Evolutionary conservation across 192 early-diverging fungal species (phyloP).

Genomic region (Chytriomyces sp.): DNA sequence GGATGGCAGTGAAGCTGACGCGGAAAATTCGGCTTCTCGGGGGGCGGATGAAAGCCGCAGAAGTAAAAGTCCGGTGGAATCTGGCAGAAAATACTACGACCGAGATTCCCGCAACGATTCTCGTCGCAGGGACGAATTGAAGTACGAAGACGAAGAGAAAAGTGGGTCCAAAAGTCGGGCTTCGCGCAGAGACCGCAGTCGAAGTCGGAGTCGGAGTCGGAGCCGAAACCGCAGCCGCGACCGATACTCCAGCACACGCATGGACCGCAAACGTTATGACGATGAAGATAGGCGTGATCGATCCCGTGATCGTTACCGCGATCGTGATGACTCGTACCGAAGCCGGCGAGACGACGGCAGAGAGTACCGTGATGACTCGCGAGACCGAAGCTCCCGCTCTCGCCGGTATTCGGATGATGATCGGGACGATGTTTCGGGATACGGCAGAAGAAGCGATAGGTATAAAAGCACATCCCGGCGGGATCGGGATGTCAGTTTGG

Average conservation of each 20-base stretch:
- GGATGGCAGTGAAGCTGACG: no score
- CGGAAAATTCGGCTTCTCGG: no score
- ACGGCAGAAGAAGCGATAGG: slow-evolving; percentile 5
- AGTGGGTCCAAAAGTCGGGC: neutral
- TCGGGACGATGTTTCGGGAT: neutral
- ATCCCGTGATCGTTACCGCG: slow-evolving; percentile 12
- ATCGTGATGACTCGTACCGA: neutral
- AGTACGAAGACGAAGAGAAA: neutral
- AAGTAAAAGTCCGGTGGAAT: no score
- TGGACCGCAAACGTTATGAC: neutral
- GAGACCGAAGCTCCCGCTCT: neutral
- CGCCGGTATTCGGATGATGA: neutral
- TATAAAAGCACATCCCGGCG: neutral
- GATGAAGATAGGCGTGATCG: neutral
- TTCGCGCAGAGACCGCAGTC: no score
- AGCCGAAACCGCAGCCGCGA: slow-evolving; percentile 37
- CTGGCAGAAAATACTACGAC: no score
- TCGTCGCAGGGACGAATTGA: no score
- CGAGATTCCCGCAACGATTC: no score
- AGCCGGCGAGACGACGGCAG: slow-evolving; percentile 7
- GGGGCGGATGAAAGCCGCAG: no score
- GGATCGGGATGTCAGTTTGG: no score
- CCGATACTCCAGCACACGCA: neutral
- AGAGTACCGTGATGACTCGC: neutral
- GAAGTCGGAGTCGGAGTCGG: slow-evolving; percentile 10